Base-by-base conservation (phyloP, 441 rosid species). In the Metrosideros polymorpha region DNA sequence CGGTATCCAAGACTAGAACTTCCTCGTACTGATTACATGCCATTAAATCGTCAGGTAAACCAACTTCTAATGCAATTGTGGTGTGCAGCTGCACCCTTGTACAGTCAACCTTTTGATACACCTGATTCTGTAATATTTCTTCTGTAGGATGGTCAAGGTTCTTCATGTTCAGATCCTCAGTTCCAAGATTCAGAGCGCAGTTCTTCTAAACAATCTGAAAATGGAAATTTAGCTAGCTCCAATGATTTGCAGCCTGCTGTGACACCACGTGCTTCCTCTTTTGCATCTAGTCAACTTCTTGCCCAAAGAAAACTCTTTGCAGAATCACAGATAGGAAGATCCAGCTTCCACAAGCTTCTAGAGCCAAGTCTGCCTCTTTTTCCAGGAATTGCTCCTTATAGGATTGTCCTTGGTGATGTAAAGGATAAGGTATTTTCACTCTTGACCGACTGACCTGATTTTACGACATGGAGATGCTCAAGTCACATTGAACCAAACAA, bases 321-420 rank as follows among this genome's bases (percentile, higher is more conserved):
- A n/a, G 99, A 97, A 86, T 92, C 99, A 83, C 92, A 93, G 91
- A 92, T 92, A 55, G 99, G 98, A 89, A 93, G 97, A 92, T 93
- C 98, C 88, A 96, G 99, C 92, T 96, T 97, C 92, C 99, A 94
- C 89, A 97, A 95, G 91, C 98, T 97, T 88, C 90, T 97, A 85
- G 99, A 97, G 91, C 99, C 99, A 87, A 93, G 95, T 85, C 93
- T 89, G 84, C 94, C 98, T 88, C 92, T 91, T 89, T 93, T 85
- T 84, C 94, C 99, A 84, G 98, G 96, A 90, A 92, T 94, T 84
- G 97, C 98, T 90, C 98, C 99, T 54, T 96, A 97, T 83, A 92
- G 98, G 89, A 94, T 97, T 90, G 95, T 97, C 89, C 98, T 97
- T 84, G 97, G 98, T 22, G 91, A 95, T 87, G 98, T 97, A 57